A percentile compares a stretch with the other conserved stretches of the same genome.
These are phyloP conservation scores for Exophiala alcalophila DNA, from an alignment of 2,329 filamentous ascomycete genomes.

Conservation along the genomic window DNA sequence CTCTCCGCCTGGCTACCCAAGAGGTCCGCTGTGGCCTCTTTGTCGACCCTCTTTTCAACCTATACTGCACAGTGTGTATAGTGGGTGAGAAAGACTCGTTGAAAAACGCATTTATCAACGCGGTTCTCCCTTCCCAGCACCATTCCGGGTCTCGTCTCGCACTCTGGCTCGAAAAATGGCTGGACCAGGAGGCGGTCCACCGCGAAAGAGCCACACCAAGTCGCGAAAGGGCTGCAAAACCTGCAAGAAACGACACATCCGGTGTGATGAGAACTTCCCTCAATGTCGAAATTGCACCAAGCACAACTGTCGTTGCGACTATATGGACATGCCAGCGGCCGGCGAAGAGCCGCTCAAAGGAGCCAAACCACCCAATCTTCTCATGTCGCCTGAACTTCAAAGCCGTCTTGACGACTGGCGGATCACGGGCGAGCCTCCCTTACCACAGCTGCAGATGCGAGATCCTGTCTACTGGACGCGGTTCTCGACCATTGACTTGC, in stretches of 20 bases:
- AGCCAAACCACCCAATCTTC: conserved; percentile 60
- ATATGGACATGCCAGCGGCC: conserved; percentile 78
- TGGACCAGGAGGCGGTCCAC: conserved; percentile 90
- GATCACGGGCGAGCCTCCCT: conserved; percentile 78
- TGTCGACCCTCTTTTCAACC: too few species aligned
- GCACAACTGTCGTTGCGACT: conserved; percentile 97
- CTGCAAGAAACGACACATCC: conserved; percentile 95
- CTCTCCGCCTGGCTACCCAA: too few species aligned
- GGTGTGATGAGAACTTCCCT: conserved; percentile 95
- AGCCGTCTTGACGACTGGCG: conserved; percentile 78
- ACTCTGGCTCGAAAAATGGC: conserved; percentile 59
- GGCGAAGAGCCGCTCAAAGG: conserved; percentile 52
- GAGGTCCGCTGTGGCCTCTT: too few species aligned
- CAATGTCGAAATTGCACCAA: conserved; percentile 99
- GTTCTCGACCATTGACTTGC: conserved; percentile 74
- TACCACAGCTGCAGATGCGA: conserved; percentile 74
- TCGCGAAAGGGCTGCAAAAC: conserved; percentile 97
- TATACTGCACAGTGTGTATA: too few species aligned
- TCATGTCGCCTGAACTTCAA: conserved; percentile 85
- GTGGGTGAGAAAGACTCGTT: too few species aligned
- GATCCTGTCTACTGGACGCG: conserved; percentile 69
- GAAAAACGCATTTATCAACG: too few species aligned
- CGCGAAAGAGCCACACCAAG: conserved; percentile 91
- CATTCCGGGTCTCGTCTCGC: too few species aligned
- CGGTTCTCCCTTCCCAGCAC: too few species aligned